phyloP scores from a whole-genome alignment of 768 basidiomycete genomes.

The Mycena maculata region DNA sequence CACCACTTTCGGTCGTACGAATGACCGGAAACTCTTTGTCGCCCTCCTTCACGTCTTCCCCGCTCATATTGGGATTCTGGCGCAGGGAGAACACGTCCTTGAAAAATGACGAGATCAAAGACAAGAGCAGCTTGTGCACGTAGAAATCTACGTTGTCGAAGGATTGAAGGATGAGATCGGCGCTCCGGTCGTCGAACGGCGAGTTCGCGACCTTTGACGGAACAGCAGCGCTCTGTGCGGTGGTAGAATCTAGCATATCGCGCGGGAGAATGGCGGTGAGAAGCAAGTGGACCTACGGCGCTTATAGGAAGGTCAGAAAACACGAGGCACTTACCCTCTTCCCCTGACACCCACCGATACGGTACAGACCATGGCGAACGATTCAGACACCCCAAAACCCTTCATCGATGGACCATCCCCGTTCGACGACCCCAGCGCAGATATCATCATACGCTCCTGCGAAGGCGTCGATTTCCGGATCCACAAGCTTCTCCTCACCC shows the following conservation, averaged over 20 bases:
- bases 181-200: neutral
- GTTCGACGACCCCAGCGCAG: neutral
- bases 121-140: neutral
- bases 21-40: no score
- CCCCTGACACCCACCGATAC: no score
- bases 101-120: neutral
- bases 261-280: no score
- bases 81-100: neutral
- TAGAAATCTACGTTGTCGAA: neutral
- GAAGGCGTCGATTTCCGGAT: neutral
- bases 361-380: no score
- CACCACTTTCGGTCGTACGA: no score
- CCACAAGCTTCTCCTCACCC: neutral
- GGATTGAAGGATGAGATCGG: neutral
- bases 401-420: neutral
- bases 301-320: no score
- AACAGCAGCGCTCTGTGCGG: no score
- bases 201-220: neutral
- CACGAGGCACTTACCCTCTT: constrained; percentile 1
- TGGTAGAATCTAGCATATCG: no score
- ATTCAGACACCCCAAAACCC: no score
- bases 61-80: neutral
- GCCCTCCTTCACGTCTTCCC: no score
- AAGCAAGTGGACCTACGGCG: no score
- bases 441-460: neutral